Percentiles rank a stretch among this genome's conserved stretches.
Conservation (phyloP, 2,329 filamentous ascomycete species). For the Cladosporium phlei region DNA sequence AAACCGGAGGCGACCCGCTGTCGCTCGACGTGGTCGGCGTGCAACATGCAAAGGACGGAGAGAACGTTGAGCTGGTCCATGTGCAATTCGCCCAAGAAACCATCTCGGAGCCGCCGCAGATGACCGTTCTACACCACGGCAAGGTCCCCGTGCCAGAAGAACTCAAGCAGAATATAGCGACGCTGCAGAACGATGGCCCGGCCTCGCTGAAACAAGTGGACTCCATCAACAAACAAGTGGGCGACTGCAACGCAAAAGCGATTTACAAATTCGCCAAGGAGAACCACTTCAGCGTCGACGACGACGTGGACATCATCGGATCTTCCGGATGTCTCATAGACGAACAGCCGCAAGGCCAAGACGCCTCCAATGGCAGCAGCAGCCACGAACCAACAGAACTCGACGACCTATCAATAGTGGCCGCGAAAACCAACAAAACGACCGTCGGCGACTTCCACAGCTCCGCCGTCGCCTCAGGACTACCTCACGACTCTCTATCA, state of each 20-base stretch:
- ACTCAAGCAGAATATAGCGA: not conserved
- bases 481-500: not conserved
- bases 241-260: not conserved
- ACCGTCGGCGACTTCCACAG: slow-evolving; percentile 2
- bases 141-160: not conserved
- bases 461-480: slow-evolving; percentile 1
- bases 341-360: not conserved
- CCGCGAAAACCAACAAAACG: slow-evolving; percentile 4
- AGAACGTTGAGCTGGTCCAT: slow-evolving; percentile 6
- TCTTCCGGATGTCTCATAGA: not conserved
- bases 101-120: not conserved
- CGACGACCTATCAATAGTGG: slow-evolving; percentile 1
- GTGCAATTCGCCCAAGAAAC: slow-evolving; percentile 1
- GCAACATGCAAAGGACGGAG: slow-evolving; percentile 1
- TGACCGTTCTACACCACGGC: slow-evolving; percentile 3
- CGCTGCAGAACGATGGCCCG: not conserved
- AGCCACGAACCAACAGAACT: not conserved
- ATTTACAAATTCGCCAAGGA: slow-evolving; percentile 5
- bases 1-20: slow-evolving; percentile 1
- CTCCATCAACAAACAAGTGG: not conserved
- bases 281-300: slow-evolving; percentile 6
- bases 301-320: slow-evolving; percentile 3
- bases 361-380: not conserved
- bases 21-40: slow-evolving; percentile 8
- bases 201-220: not conserved